phyloP scores from a whole-genome alignment of 257 asterid genomes.

The Agastache rugosa region DNA sequence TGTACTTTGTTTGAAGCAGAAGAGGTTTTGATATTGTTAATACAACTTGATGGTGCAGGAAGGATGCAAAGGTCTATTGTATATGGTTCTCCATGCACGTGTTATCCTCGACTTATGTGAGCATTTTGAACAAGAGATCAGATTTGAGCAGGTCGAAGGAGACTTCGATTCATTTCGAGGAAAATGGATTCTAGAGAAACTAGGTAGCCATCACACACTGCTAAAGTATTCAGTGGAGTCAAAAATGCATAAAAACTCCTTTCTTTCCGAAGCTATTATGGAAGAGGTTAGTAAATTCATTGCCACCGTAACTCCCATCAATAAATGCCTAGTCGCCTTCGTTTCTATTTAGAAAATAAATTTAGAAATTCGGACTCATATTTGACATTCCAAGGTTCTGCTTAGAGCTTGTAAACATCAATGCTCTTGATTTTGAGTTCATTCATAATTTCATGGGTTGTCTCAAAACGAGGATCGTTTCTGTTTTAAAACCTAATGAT shows the following conservation, averaged over 20 bases:
- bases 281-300: constrained; percentile 72
- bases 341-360: background rate
- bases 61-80: constrained; percentile 95
- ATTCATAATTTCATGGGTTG: too few species aligned
- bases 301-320: constrained; percentile 7
- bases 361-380: background rate
- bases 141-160: constrained; percentile 94
- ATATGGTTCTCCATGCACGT: constrained; percentile 97
- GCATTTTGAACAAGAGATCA: constrained; percentile 78
- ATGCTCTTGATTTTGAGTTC: too few species aligned
- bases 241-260: constrained; percentile 87
- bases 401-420: too few species aligned
- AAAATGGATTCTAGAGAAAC: constrained; percentile 89
- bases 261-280: constrained; percentile 96
- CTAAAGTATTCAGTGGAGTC: constrained; percentile 90
- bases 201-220: constrained; percentile 89
- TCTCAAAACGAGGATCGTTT: too few species aligned
- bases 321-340: background rate
- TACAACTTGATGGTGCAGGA: constrained; percentile 57
- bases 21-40: constrained; percentile 1
- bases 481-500: background rate
- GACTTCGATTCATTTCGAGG: constrained; percentile 89
- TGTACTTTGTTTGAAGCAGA: background rate
- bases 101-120: constrained; percentile 87
- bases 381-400: too few species aligned